Evolutionary conservation across 2,329 filamentous ascomycete species (phyloP), one percentile per base, ranked within the genome.

Genomic region (Botrytis sinoallii): DNA sequence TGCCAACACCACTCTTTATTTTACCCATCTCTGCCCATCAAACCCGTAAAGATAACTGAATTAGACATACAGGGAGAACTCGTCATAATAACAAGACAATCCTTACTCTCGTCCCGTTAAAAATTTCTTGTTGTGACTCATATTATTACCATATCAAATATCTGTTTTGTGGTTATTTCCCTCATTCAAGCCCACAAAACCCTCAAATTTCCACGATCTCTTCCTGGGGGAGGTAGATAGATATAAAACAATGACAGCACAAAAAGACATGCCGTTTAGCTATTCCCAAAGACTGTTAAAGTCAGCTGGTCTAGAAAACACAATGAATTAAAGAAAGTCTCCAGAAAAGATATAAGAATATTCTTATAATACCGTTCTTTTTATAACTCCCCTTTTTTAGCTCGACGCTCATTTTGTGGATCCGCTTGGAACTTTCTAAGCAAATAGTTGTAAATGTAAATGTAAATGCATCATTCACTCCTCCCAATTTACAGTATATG

Each of bases 211-310:
- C 25, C 6, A 7, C 16, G 5, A 55, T 55, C 5, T 55, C 25
- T 12, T n/a, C 6, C 5, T 0, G 12, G 1, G 4, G 16, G 48
- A 16, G 48, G 0, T 16, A 16, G 48, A 3, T 7, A 16, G 1
- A 8, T 14, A 16, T 16, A 55, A 8, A 55, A n/a, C 0, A 3
- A n/a, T 0, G 12, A n/a, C 5, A 55, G 5, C 12, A 3, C 12
- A 6, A 12, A n/a, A 1, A n/a, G 4, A n/a, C 1, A 12, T 10
- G 0, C 5, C 5, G 16, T 0, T 7, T 1, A 0, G 16, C 25
- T 55, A n/a, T 2, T n/a, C 12, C 7, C 1, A 16, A 6, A 55
- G 4, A 6, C 2, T 16, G 25, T 12, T 0, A n/a, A 7, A 7
- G 7, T n/a, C 7, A n/a, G 5, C 12, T 16, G 25, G 6, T 6